Base-by-base conservation (phyloP, 176 grass and related monocot genomes). In the Saccharum spontaneum region DNA sequence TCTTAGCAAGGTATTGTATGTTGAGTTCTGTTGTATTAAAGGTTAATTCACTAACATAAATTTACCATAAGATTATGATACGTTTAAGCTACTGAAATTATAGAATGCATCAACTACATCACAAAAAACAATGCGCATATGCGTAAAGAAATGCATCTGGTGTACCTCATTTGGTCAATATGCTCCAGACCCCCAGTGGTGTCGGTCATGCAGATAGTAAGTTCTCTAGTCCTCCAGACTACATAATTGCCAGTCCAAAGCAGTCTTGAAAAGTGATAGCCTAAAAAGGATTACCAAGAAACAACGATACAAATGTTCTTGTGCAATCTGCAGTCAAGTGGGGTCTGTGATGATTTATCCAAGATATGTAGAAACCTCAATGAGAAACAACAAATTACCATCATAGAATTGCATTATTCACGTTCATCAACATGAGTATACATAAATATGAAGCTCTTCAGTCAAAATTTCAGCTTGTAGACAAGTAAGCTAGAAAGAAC, bases 381-480 rank as follows among this genome's bases (percentile, higher is more conserved):
- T 44, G 31, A 84, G 38, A 20, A 17, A 31, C 4, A 76, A 38
- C 49, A 55, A 50, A 33, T 1, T 80, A 52, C 18, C 23, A 30
- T 17, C 60, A 61, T 1, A 45, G 20, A 10, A 52, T 81, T 65
- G 18, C 31, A 54, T 4, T 34, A 63, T 18, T 63, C 52, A 62
- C 0, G 37, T 57, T 49, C 16, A 28, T 17, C 13, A 40, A 76
- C 61, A 40, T 22, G 55, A 52, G 49, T 3, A 30, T 7, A 80
- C 39, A 85, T 10, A 78, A 60, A 85, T 5, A 7, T 4, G 59
- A 67, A 87, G 13, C 84, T 75, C 83, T 40, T 79, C 5, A 50
- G 17, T 77, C 71, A 80, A 2, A 50, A 81, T 69, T 80, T 91
- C 23, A 87, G 76, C 62, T 87, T 91, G 85, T 71, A 87, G 20